Evolutionary conservation across 1,139 yeast species (phyloP).

Genomic region (Candida gigantensis): DNA sequence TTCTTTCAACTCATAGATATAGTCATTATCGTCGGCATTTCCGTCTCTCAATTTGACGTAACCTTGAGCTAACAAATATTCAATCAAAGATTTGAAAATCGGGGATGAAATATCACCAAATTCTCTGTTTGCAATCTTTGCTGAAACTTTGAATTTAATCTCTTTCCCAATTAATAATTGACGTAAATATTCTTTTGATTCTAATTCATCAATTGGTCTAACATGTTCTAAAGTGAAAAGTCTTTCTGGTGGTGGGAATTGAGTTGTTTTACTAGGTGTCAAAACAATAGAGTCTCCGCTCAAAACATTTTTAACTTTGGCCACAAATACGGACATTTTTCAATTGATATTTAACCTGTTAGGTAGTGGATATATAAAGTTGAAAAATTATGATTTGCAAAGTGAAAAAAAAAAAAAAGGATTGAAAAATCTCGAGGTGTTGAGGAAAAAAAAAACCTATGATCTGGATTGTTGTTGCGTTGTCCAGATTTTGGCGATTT

Average conservation of each 20-base stretch:
- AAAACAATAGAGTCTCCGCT: constrained; percentile 77
- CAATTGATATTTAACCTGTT: no score
- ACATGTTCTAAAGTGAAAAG: constrained; percentile 64
- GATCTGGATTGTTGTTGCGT: no score
- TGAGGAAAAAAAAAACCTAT: no score
- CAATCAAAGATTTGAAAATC: constrained; percentile 59
- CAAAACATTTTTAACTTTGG: constrained; percentile 67
- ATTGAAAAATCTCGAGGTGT: constrained; percentile 1
- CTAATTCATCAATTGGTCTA: constrained; percentile 51
- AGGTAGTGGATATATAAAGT: neutral
- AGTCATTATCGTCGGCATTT: constrained; percentile 33
- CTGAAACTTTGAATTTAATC: constrained; percentile 58
- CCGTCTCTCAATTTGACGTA: constrained; percentile 63
- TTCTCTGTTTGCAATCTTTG: constrained; percentile 56
- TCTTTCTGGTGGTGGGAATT: constrained; percentile 57
- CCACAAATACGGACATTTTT: constrained; percentile 33
- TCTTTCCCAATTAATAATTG: constrained; percentile 68
- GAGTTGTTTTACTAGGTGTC: constrained; percentile 51
- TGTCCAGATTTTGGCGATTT: neutral
- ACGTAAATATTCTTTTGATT: constrained; percentile 63
- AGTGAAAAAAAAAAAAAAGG: neutral
- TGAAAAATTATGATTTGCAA: neutral
- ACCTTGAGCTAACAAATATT: constrained; percentile 59
- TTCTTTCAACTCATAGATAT: constrained; percentile 23
- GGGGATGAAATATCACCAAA: constrained; percentile 76